Conservation (phyloP, 1,284 basidiomycete species). For the Ustilago tritici region DNA sequence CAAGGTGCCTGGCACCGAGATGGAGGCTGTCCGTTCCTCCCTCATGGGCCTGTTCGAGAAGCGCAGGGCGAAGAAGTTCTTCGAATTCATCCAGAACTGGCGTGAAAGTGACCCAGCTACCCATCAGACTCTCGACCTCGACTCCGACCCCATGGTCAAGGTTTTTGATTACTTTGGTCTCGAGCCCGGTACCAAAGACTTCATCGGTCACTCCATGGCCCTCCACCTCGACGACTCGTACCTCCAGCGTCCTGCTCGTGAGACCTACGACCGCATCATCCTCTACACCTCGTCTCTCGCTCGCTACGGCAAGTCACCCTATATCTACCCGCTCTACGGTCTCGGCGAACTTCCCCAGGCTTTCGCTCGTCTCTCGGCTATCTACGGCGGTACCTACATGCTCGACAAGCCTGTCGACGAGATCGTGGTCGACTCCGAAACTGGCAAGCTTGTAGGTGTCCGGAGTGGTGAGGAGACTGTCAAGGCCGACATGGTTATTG, state of each 20-base stretch:
- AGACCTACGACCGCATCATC: constrained; percentile 92
- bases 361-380: constrained; percentile 92
- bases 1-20: constrained; percentile 97
- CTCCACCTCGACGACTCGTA: constrained; percentile 98
- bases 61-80: constrained; percentile 97
- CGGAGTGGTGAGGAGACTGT: constrained; percentile 90
- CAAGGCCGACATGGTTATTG: constrained; percentile 97
- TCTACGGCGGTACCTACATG: constrained; percentile 99
- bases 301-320: constrained; percentile 98
- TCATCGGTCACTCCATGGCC: constrained; percentile 99
- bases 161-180: constrained; percentile 97
- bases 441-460: constrained; percentile 92
- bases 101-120: constrained; percentile 92
- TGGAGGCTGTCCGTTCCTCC: constrained; percentile 93
- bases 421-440: constrained; percentile 82
- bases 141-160: constrained; percentile 65
- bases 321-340: constrained; percentile 99
- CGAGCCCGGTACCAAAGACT: constrained; percentile 97
- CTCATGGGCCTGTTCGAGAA: constrained; percentile 99
- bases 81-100: constrained; percentile 96
- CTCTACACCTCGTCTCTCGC: constrained; percentile 99
- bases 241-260: constrained; percentile 88
- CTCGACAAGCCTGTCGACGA: constrained; percentile 94
- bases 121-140: constrained; percentile 77
- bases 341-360: constrained; percentile 98